Evolutionary conservation across 805 yeast genomes (phyloP).

Genomic region (Blastobotrys parvus): DNA sequence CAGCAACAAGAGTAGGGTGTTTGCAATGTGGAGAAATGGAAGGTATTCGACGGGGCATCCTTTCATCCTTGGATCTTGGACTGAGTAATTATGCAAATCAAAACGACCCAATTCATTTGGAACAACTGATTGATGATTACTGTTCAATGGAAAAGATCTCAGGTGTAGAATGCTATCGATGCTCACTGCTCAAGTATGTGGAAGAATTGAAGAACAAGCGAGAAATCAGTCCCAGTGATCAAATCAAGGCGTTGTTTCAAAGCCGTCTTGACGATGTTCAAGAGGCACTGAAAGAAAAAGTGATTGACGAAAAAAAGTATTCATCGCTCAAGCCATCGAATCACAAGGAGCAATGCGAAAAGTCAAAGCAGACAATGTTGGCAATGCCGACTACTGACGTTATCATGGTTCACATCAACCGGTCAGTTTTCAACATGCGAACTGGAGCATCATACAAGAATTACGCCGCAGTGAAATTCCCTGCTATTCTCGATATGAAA

Average conservation of each 20-base stretch:
- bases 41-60: constrained; percentile 76
- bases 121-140: constrained; percentile 24
- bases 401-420: constrained; percentile 77
- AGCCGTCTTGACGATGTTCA: constrained; percentile 42
- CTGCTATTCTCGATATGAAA: constrained; percentile 55
- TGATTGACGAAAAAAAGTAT: constrained; percentile 73
- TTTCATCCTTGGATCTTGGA: constrained; percentile 32
- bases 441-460: constrained; percentile 81
- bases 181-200: constrained; percentile 48
- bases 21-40: constrained; percentile 88
- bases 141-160: constrained; percentile 71
- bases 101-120: constrained; percentile 9
- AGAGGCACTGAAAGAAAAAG: constrained; percentile 51
- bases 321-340: constrained; percentile 65
- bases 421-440: constrained; percentile 85
- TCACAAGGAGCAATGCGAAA: constrained; percentile 64
- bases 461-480: constrained; percentile 73
- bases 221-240: neutral
- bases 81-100: constrained; percentile 3
- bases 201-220: constrained; percentile 20
- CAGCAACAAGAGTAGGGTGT: constrained; percentile 87
- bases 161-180: constrained; percentile 91
- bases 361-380: constrained; percentile 74
- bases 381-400: constrained; percentile 62
- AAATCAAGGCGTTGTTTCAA: constrained; percentile 26